Percentiles rank a stretch among this genome's conserved stretches.
phyloP scores from a whole-genome alignment of 1,139 yeast species.

The Ashbya aceris region DNA sequence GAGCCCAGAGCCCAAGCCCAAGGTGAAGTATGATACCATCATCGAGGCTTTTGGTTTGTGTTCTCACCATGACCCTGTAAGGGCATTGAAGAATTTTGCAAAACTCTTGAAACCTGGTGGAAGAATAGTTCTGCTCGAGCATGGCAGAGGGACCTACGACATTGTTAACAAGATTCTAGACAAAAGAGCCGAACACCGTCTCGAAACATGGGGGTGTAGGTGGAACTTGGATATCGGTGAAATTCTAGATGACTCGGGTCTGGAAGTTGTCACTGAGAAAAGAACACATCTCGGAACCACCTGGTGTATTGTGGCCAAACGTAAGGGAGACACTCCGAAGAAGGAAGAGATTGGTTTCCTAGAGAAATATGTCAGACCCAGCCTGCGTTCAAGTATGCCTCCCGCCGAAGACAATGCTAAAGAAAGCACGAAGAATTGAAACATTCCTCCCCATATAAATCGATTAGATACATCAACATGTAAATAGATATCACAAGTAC shows the following conservation, averaged over 20 bases:
- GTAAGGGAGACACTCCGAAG: slow-evolving; percentile 52
- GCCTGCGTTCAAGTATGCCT: slow-evolving; percentile 14
- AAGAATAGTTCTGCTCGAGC: slow-evolving; percentile 76
- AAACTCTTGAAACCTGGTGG: slow-evolving; percentile 81
- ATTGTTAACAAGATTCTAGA: slow-evolving; percentile 76
- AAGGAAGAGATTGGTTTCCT: slow-evolving; percentile 38
- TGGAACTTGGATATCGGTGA: slow-evolving; percentile 94
- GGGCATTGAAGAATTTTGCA: slow-evolving; percentile 67
- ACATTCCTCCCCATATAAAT: slow-evolving; percentile 2
- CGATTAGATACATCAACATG: slow-evolving; percentile 2
- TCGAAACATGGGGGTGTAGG: slow-evolving; percentile 92
- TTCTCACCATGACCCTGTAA: slow-evolving; percentile 88
- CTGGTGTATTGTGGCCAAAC: slow-evolving; percentile 71
- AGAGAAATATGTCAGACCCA: slow-evolving; percentile 36
- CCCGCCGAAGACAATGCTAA: background rate
- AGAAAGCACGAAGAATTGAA: slow-evolving; percentile 5
- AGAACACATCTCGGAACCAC: slow-evolving; percentile 92
- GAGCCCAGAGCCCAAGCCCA: slow-evolving; percentile 16
- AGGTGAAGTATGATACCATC: slow-evolving; percentile 74
- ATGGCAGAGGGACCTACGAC: slow-evolving; percentile 78
- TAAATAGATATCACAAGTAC: background rate
- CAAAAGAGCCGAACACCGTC: slow-evolving; percentile 70
- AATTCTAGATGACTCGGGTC: slow-evolving; percentile 71
- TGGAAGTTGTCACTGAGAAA: slow-evolving; percentile 70
- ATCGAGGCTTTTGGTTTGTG: slow-evolving; percentile 92